Evolutionary conservation across 129 eudicot species (phyloP), one percentile per base, ranked within the genome.

Genomic region (Flaveria brownii): DNA sequence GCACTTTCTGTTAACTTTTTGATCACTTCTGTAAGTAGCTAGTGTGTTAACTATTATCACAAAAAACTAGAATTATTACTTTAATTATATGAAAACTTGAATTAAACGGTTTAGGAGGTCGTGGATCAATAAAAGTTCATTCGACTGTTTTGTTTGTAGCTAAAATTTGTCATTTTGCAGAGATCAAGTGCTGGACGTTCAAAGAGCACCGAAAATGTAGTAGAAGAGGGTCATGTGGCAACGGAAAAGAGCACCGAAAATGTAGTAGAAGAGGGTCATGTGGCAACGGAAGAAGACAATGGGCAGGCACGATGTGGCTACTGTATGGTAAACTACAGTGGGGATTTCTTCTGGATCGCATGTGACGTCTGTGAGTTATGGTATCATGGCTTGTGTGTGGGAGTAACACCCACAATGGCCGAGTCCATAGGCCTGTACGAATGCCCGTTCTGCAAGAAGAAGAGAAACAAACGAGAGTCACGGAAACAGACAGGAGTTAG

Each of bases 351-450:
- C 72, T 92, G 96, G 98, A 92, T 92, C 22, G 91, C 90, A 30
- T 92, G 98, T 50, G 98, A 90, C 71, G 82, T 92, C 36, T 92
- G 98, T 42, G 89, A 88, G 77, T 70, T 83, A 71, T 92, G 98
- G 98, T 92, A 65, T 80, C 98, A 92, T 68, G 98, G 98, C n/a
- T 88, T 85, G 81, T 92, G 98, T 51, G 98, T 92, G 79, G 88
- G 87, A 82, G 88, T 92, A 68, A 92, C 98, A 20, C 98, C 96
- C 55, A 91, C 90, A 0, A 92, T 86, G 79, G 98, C 98, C 2
- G 98, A 92, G 81, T 80, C 69, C 72, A 90, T 90, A 71, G 90
- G 84, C 76, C 88, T 86, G 70, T 92, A 92, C 89, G 86, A 92
- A 80, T 92, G 98, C 84, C 98, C 98, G 18, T 90, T 87, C 42